Conservation (phyloP, 495 filamentous ascomycete species). For the Penicillium maclennaniae region DNA sequence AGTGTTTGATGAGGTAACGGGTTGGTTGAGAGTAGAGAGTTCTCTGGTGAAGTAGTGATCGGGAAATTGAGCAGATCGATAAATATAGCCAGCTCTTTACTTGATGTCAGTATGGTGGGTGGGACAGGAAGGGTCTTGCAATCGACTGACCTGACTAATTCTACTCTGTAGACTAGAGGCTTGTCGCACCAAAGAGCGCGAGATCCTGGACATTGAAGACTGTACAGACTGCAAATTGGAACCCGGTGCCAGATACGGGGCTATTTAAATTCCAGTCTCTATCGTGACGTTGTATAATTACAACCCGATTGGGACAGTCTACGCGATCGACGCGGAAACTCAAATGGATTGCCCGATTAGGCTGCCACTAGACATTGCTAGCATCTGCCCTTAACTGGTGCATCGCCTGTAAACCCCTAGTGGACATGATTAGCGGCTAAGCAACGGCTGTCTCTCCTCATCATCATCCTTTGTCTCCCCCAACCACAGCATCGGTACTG, state of each 20-base stretch:
- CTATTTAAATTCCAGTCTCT: constrained; percentile 3
- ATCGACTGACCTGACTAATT: neutral
- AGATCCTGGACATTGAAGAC: neutral
- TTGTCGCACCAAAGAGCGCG: neutral
- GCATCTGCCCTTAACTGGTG: neutral
- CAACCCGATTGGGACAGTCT: constrained; percentile 17
- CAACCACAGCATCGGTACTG: constrained; percentile 20
- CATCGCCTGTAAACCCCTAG: neutral
- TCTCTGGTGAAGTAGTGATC: neutral
- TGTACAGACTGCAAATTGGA: neutral
- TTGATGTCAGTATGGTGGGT: neutral
- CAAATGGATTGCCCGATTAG: constrained; percentile 8
- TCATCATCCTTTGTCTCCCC: neutral
- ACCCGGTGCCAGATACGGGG: neutral
- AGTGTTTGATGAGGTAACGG: neutral
- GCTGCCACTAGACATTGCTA: neutral
- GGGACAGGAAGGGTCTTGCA: neutral
- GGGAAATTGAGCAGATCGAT: neutral
- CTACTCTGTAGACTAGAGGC: neutral
- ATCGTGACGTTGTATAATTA: neutral
- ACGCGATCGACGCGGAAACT: constrained; percentile 15
- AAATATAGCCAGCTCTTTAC: neutral
- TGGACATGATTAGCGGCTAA: constrained; percentile 8
- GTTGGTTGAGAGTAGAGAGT: neutral
- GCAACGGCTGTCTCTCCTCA: neutral